Conservation (phyloP, 2,329 filamentous ascomycete genomes). For the Sphaerostilbella broomeana region DNA sequence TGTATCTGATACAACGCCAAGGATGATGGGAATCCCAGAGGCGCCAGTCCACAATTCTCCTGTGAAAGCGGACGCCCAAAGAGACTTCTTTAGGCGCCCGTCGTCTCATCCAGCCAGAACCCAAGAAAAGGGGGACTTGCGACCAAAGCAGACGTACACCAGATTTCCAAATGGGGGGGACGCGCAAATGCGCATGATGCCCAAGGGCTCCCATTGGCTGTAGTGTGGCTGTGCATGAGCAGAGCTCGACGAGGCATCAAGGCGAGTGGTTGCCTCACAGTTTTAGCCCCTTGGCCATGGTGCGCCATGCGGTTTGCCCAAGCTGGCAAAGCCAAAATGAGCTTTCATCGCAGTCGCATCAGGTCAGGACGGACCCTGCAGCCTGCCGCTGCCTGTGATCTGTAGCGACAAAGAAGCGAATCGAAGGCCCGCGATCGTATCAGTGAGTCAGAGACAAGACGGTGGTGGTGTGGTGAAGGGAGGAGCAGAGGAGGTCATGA, state of each 20-base stretch:
- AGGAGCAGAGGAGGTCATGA: background rate
- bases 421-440: slow-evolving; percentile 7
- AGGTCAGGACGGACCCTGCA: slow-evolving; percentile 9
- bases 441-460: slow-evolving; percentile 8
- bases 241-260: slow-evolving; percentile 13
- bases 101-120: background rate
- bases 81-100: background rate
- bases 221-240: slow-evolving; percentile 11
- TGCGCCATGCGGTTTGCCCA: slow-evolving; percentile 6
- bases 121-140: background rate
- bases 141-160: background rate
- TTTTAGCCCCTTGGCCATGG: slow-evolving; percentile 1
- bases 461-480: background rate
- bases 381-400: slow-evolving; percentile 9
- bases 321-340: background rate
- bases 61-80: background rate
- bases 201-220: slow-evolving; percentile 11
- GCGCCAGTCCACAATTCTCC: background rate
- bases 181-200: slow-evolving; percentile 6
- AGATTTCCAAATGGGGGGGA: background rate
- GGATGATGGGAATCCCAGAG: background rate
- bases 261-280: slow-evolving; percentile 8
- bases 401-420: slow-evolving; percentile 9
- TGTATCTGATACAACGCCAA: slow-evolving; percentile 15
- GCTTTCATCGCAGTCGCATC: slow-evolving; percentile 5